phyloP scores from a whole-genome alignment of 305 asterid genomes.

The Solanum hybrid region DNA sequence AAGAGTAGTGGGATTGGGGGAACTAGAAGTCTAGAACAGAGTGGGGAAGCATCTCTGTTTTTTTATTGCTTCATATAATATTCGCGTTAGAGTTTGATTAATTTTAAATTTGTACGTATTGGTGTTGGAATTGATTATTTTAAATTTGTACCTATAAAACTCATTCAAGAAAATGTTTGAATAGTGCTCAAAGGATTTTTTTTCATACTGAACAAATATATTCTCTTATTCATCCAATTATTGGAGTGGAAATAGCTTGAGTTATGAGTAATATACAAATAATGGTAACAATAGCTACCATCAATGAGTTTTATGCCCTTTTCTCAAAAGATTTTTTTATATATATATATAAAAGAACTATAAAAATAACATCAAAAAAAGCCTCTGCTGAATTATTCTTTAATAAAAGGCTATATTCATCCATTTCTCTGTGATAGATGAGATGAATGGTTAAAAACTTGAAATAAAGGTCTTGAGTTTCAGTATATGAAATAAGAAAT shows the following conservation, averaged over 20 bases:
- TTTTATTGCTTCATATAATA: not conserved
- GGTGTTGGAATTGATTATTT: no score
- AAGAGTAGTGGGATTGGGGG: not conserved
- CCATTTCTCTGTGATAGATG: not conserved
- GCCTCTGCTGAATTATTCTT: not conserved
- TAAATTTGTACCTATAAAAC: no score
- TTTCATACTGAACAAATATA: not conserved
- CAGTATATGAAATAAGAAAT: not conserved
- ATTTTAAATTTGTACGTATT: no score
- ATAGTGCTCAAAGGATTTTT: not conserved
- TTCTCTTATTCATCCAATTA: not conserved
- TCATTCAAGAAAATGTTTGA: not conserved
- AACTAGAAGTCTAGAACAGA: constrained; percentile 21
- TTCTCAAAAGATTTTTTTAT: not conserved
- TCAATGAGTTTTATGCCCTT: not conserved
- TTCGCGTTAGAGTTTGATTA: not conserved
- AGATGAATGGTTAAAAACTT: not conserved
- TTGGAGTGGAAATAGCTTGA: not conserved
- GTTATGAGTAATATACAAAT: not conserved
- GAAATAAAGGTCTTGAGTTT: not conserved
- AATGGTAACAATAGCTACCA: not conserved
- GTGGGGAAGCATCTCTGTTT: constrained; percentile 28
- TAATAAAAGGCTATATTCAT: not conserved
- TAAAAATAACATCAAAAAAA: not conserved
- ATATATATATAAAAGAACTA: not conserved